These are phyloP conservation scores for Ampelomyces quisqualis DNA, from an alignment of 2,329 filamentous ascomycete species.

Conservation along the genomic window DNA sequence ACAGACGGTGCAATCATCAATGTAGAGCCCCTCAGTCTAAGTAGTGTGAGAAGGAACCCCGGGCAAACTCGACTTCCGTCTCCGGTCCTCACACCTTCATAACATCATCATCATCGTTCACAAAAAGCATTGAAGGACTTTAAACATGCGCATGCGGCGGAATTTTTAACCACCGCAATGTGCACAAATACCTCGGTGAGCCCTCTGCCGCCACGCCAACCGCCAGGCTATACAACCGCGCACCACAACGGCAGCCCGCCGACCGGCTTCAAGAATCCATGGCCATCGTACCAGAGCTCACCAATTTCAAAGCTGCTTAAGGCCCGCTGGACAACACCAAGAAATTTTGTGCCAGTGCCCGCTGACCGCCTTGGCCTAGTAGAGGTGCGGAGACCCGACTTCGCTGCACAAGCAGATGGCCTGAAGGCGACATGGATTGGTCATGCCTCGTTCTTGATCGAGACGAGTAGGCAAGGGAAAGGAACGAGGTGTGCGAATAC, in stretches of 20 bases:
- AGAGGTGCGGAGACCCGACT: constrained; percentile 46
- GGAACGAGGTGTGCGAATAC: constrained; percentile 47
- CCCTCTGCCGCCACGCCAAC: constrained; percentile 20
- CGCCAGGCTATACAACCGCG: constrained; percentile 26
- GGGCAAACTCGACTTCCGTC: constrained; percentile 8
- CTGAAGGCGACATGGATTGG: constrained; percentile 55
- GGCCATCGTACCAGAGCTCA: constrained; percentile 47
- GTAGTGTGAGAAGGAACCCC: background rate
- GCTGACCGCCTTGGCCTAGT: constrained; percentile 46
- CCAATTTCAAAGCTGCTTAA: constrained; percentile 34
- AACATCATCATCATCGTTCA: constrained; percentile 11
- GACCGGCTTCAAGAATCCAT: constrained; percentile 52
- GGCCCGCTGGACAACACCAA: constrained; percentile 42
- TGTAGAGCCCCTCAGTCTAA: no score
- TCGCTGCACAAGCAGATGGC: constrained; percentile 33
- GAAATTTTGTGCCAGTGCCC: constrained; percentile 52
- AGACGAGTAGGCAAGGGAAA: constrained; percentile 40
- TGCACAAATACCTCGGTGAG: constrained; percentile 12
- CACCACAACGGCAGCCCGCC: constrained; percentile 50
- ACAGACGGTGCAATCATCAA: no score
- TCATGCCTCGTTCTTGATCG: constrained; percentile 53
- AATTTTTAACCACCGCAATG: constrained; percentile 9
- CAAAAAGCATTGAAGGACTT: constrained; percentile 2
- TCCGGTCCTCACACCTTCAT: constrained; percentile 14
- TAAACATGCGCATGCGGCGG: background rate